phyloP scores from a whole-genome alignment of 2,329 filamentous ascomycete genomes.

The Sporothrix dimorphospora region DNA sequence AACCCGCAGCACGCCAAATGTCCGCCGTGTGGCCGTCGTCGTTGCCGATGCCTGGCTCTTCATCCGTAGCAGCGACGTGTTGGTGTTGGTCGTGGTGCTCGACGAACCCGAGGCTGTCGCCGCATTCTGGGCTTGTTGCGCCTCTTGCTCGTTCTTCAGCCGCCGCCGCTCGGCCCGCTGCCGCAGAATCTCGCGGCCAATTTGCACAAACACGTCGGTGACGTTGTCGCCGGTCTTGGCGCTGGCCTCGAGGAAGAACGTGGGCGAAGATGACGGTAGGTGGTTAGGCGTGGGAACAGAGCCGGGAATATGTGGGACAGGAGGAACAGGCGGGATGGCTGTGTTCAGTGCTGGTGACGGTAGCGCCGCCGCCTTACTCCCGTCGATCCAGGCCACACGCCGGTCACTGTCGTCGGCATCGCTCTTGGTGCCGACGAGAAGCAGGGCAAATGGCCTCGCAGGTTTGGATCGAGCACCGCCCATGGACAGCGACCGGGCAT shows the following conservation, averaged over 20 bases:
- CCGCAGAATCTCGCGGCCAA: constrained; percentile 43
- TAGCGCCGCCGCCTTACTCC: constrained; percentile 32
- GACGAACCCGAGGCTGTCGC: constrained; percentile 14
- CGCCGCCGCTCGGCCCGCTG: constrained; percentile 36
- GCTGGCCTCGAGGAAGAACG: constrained; percentile 42
- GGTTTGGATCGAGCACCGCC: neutral
- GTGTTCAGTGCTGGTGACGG: constrained; percentile 24
- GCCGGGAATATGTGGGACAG: neutral
- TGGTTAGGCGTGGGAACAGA: neutral
- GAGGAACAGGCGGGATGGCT: constrained; percentile 30
- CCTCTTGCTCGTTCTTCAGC: constrained; percentile 31
- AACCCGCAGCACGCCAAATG: constrained; percentile 10
- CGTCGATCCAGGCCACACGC: constrained; percentile 41
- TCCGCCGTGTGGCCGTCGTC: constrained; percentile 7
- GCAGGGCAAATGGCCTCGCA: constrained; percentile 39
- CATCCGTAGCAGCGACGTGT: constrained; percentile 19
- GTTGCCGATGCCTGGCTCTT: constrained; percentile 14
- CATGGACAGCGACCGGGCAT: neutral
- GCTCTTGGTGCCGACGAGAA: constrained; percentile 45
- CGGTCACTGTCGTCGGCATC: constrained; percentile 40
- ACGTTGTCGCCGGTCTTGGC: constrained; percentile 42
- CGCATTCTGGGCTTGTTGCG: constrained; percentile 1
- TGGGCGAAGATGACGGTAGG: neutral
- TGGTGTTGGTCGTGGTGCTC: constrained; percentile 20
- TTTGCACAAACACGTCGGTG: constrained; percentile 40